Evolutionary conservation across 2,329 filamentous ascomycete species (phyloP), one percentile per base, ranked within the genome.

Genomic region (Periglandula ipomoeae): DNA sequence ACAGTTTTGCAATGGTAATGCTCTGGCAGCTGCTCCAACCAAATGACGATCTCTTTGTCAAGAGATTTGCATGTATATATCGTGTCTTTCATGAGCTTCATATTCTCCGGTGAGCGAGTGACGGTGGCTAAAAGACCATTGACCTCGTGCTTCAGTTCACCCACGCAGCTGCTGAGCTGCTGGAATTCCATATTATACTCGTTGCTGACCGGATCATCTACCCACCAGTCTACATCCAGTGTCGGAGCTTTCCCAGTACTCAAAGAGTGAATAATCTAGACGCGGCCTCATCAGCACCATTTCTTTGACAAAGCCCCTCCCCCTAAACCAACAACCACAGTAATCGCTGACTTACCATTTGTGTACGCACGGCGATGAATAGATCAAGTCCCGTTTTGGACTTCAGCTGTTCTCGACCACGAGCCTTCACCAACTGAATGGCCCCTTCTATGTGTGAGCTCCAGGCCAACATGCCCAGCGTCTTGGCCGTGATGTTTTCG

Each of bases 401-500:
- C 37, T 67, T 64, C 4, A 79, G 57, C 55, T 79, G 76, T 49
- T 73, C 72, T 55, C 69, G 72, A 3, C 78, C 77, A 43, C 79
- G 70, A 5, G 73, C 69, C 58, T 76, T 78, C 50, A 80, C 75
- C 2, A 82, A 65, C 53, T 79, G 73, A 24, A 82, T 72, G 24
- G 79, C 79, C 2, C 79, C 79, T 51, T 81, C 75, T n/a, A 77
- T 72, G 55, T 82, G 79, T 4, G 77, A 78, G 8, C 76, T 76
- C 79, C 79, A 83, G 1, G 78, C 76, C 48, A 73, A 64, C 58
- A 74, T 72, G 32, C 71, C 74, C 44, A 75, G 62, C 49, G 74
- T 71, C 50, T 72, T 75, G n/a, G 75, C 73, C 0, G 72, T 73
- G 45, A 82, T 79, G 48, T 71, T 77, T 64, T 83, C 80, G 51